Conservation (phyloP, 192 early-diverging fungal species). For the Umbelopsis ramanniana region DNA sequence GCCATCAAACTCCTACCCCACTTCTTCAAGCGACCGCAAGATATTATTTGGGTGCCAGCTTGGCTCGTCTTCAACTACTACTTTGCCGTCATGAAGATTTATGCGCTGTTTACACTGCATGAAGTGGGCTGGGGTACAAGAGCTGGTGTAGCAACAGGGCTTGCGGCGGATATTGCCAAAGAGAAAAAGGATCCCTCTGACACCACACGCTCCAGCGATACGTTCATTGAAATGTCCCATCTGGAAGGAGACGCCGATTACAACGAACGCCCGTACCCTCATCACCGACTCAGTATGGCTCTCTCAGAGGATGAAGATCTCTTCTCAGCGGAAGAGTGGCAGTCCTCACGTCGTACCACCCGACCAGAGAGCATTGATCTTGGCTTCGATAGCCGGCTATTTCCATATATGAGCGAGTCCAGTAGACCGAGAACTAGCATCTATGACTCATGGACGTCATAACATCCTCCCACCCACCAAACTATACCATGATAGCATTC, state of each 20-base stretch:
- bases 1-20: constrained; percentile 70
- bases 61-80: constrained; percentile 76
- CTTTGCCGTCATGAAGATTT: constrained; percentile 72
- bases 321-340: not conserved
- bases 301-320: not conserved
- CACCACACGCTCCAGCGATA: not conserved
- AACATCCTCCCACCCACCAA: not conserved
- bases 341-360: not conserved
- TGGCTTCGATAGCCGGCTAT: not conserved
- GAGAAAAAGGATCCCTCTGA: constrained; percentile 24
- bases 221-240: not conserved
- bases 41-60: constrained; percentile 64
- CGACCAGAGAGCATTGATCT: constrained; percentile 1
- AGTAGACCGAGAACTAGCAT: not conserved
- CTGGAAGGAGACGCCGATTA: not conserved
- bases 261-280: not conserved
- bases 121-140: constrained; percentile 74
- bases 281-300: constrained; percentile 4
- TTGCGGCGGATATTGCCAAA: constrained; percentile 43
- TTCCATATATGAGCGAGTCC: not conserved
- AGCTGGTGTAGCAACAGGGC: constrained; percentile 51
- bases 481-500: not conserved
- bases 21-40: constrained; percentile 64
- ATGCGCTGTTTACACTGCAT: constrained; percentile 73
- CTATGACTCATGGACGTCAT: not conserved